Evolutionary conservation across 331 rosid species (phyloP).

Genomic region (Stylosanthes scabra): DNA sequence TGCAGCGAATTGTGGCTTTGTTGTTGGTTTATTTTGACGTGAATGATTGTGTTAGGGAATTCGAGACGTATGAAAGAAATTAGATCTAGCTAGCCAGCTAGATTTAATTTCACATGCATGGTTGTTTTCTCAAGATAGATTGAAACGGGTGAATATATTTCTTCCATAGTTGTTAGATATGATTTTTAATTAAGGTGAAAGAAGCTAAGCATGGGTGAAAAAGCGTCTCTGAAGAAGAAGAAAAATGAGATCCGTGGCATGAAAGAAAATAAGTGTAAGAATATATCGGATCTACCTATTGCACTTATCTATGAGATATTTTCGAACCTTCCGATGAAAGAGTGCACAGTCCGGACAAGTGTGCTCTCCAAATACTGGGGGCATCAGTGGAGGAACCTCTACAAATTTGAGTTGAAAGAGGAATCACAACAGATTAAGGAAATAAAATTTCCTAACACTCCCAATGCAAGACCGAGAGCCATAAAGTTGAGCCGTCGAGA

Average conservation of each 20-base stretch:
- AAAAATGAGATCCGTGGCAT: background rate
- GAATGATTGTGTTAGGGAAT: background rate
- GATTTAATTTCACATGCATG: no score
- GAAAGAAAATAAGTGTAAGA: no score
- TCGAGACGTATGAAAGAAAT: no score
- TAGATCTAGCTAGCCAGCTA: background rate
- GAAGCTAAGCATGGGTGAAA: conserved; percentile 9
- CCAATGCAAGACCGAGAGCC: no score
- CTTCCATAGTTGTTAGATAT: background rate
- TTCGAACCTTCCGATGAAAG: background rate
- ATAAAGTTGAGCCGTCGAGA: no score
- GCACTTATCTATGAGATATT: conserved; percentile 8
- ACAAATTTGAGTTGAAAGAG: conserved; percentile 3
- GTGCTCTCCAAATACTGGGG: conserved; percentile 2
- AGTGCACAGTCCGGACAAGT: background rate
- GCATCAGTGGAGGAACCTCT: background rate
- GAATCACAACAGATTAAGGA: no score
- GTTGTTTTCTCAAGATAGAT: background rate
- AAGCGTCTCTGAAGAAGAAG: background rate
- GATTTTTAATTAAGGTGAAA: background rate
- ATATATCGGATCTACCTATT: conserved; percentile 13
- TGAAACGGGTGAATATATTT: background rate
- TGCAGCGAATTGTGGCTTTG: background rate
- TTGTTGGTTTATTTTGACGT: background rate
- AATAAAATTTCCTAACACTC: no score